Conservation (phyloP, 2,329 filamentous ascomycete genomes). For the Neoarthrinium moseri region DNA sequence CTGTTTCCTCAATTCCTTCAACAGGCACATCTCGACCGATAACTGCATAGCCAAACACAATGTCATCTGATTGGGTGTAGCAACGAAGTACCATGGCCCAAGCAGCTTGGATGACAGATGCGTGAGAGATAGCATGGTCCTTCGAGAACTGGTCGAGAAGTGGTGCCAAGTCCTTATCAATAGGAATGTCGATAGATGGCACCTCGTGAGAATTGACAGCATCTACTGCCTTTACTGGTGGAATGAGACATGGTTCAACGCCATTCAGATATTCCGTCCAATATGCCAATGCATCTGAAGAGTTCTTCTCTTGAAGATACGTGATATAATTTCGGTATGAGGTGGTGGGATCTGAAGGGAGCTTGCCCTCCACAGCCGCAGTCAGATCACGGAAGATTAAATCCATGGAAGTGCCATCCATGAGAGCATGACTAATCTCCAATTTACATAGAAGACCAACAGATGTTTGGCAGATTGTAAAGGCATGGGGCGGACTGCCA, state of each 20-base stretch:
- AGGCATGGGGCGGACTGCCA: conserved; percentile 1
- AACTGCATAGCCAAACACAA: background rate
- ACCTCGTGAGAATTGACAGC: background rate
- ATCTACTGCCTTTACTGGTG: background rate
- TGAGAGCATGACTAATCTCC: conserved; percentile 8
- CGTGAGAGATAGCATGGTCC: background rate
- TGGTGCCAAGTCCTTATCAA: background rate
- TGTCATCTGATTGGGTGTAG: conserved; percentile 1
- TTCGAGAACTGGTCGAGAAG: background rate
- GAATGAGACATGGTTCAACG: background rate
- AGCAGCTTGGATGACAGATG: conserved; percentile 6
- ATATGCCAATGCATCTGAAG: background rate
- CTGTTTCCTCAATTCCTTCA: conserved; percentile 3
- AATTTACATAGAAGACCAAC: conserved; percentile 4
- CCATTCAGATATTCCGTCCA: conserved; percentile 8
- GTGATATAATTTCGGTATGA: conserved; percentile 7
- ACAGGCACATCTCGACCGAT: background rate
- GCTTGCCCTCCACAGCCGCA: conserved; percentile 3
- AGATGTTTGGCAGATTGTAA: conserved; percentile 6
- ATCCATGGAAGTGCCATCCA: conserved; percentile 3
- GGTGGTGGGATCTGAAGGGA: background rate
- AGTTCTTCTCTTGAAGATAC: conserved; percentile 1
- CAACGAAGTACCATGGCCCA: conserved; percentile 5
- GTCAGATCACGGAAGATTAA: conserved; percentile 4
- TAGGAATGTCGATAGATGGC: background rate